phyloP scores from a whole-genome alignment of 2,329 filamentous ascomycete genomes.

The Ceratocystis smalleyi region DNA sequence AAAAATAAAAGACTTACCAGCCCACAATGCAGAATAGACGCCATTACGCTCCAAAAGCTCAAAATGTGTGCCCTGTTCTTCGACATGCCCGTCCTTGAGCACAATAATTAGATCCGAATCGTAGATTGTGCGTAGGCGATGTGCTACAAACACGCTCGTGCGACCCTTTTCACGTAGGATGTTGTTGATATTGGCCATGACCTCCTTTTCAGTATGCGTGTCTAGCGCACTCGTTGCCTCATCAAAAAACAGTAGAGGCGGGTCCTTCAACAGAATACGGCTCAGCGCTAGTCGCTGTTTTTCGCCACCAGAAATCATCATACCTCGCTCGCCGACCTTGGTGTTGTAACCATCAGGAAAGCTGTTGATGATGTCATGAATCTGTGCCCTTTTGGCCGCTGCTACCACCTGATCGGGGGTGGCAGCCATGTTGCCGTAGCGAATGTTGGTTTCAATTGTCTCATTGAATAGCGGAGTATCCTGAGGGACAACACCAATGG shows the following conservation, averaged over 20 bases:
- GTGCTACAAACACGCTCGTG: slow-evolving; percentile 90
- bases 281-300: slow-evolving; percentile 83
- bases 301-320: slow-evolving; percentile 94
- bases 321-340: slow-evolving; percentile 79
- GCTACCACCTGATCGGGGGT: slow-evolving; percentile 55
- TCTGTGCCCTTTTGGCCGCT: slow-evolving; percentile 66
- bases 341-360: slow-evolving; percentile 83
- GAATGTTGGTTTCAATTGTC: slow-evolving; percentile 88
- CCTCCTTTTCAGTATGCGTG: slow-evolving; percentile 80
- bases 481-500: slow-evolving; percentile 91
- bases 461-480: slow-evolving; percentile 97
- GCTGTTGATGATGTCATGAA: slow-evolving; percentile 65
- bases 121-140: slow-evolving; percentile 81
- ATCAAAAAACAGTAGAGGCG: slow-evolving; percentile 82
- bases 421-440: slow-evolving; percentile 72
- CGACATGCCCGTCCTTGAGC: slow-evolving; percentile 67
- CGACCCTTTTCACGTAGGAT: slow-evolving; percentile 76
- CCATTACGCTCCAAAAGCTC: slow-evolving; percentile 64
- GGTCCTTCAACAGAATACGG: slow-evolving; percentile 72
- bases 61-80: slow-evolving; percentile 75
- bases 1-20: slow-evolving; percentile 42
- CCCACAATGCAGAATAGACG: slow-evolving; percentile 83
- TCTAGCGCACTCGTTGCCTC: slow-evolving; percentile 87
- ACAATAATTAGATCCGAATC: slow-evolving; percentile 91
- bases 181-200: slow-evolving; percentile 83